Evolutionary conservation across 495 filamentous ascomycete genomes (phyloP).

Genomic region (Penicillium bialowiezense): DNA sequence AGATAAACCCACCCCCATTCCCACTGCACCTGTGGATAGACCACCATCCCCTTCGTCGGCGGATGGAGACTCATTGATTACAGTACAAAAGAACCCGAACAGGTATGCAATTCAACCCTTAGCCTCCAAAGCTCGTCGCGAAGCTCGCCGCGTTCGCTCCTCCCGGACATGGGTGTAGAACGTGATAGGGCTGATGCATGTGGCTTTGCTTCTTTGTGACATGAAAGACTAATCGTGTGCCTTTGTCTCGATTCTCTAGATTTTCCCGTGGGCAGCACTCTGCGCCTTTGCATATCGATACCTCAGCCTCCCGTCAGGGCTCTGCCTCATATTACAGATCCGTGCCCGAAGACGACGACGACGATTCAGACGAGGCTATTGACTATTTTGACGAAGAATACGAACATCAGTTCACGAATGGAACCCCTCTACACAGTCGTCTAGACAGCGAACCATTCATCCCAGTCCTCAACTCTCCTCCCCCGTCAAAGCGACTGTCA

Average conservation of each 20-base stretch:
- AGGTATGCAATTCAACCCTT: conserved; percentile 34
- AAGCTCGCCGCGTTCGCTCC: too few species aligned
- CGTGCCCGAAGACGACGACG: conserved; percentile 27
- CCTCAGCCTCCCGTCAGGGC: conserved; percentile 22
- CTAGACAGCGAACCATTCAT: conserved; percentile 50
- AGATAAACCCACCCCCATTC: conserved; percentile 26
- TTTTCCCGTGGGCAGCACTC: conserved; percentile 36
- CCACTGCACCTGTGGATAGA: conserved; percentile 18
- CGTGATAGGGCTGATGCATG: conserved; percentile 25
- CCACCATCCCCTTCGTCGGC: conserved; percentile 24
- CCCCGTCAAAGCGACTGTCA: conserved; percentile 13
- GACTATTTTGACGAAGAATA: conserved; percentile 33
- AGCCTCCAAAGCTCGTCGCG: conserved; percentile 8
- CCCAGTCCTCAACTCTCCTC: conserved; percentile 40
- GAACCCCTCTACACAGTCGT: conserved; percentile 41
- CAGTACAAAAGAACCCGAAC: conserved; percentile 36
- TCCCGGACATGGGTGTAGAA: not conserved
- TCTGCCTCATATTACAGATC: conserved; percentile 19
- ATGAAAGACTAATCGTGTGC: conserved; percentile 32
- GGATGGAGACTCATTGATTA: conserved; percentile 32
- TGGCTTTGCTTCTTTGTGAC: conserved; percentile 16
- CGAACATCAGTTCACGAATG: conserved; percentile 42
- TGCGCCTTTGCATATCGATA: conserved; percentile 38
- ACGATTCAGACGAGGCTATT: conserved; percentile 25
- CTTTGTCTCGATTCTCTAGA: conserved; percentile 27